Base-by-base conservation (phyloP, 352 stramenopile species). In the Lagenidium giganteum region DNA sequence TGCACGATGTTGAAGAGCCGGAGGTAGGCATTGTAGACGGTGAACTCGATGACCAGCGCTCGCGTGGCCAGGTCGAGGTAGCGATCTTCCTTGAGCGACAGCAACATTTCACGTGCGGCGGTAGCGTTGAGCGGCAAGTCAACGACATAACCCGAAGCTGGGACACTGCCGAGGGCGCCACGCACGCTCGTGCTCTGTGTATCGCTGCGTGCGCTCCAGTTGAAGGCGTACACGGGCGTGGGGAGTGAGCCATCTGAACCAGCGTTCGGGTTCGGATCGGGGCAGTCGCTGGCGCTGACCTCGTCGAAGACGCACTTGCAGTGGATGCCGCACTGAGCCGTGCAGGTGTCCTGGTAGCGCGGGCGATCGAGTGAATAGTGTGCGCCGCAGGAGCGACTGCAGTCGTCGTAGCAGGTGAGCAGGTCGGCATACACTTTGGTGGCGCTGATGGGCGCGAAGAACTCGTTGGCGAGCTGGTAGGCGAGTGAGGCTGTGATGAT, bases 301-400 rank as follows among this genome's bases (percentile, higher is more conserved):
- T 83, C 57, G 24, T 85, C 70, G 34, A 85, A 89, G 42, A 89
- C 61, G 31, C 76, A 89, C 22, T 70, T 83, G 47, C 76, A 89
- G 20, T 82, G 72, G 21, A 75, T 42, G 4, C 57, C 44, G 35
- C 76, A 88, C 22, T 71, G 41, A 2, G 51, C 30, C 7, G 42
- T 51, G 29, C 75, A 89, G n/a, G 68, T 46, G 0, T 35, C 48
- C 0, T 48, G 42, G 40, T 86, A 89, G 16, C 67, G 70, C 28
- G 67, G 76, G 4, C 67, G 63, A 21, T 86, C 73, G 0, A 85
- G 63, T 13, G 73, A 70, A 46, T 81, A 89, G 7, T 58, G 32
- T 14, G 69, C 63, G 3, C 68, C 66, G 29, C 72, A 83, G 5
- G 59, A 23, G 1, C 62, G 44, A 28, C 25, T 53, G 41, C 76